These are phyloP conservation scores for Tolypocladium pustulatum DNA, from an alignment of 2,329 filamentous ascomycete genomes.

Conservation along the genomic window DNA sequence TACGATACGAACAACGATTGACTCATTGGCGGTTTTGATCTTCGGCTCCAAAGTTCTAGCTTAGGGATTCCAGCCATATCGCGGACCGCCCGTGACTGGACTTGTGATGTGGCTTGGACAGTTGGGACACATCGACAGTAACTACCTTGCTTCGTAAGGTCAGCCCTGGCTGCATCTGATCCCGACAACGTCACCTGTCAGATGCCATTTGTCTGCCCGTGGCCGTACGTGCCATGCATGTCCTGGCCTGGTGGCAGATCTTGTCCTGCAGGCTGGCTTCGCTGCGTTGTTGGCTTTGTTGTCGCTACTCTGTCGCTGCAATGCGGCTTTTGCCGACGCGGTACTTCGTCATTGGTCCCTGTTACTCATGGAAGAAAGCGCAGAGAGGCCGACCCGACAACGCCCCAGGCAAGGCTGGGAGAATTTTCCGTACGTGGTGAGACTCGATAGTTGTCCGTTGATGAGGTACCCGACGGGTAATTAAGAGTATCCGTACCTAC, in stretches of 20 bases:
- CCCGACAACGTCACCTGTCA: not conserved
- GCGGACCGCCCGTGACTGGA: not conserved
- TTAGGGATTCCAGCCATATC: not conserved
- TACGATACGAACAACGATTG: not conserved
- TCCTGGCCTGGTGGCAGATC: not conserved
- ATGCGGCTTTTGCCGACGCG: not conserved
- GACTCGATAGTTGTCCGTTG: too few relatives aligned
- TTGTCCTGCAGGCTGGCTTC: not conserved
- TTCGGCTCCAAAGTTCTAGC: too few relatives aligned
- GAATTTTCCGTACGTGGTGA: not conserved
- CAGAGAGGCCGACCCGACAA: too few relatives aligned
- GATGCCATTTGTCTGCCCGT: not conserved
- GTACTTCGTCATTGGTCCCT: not conserved
- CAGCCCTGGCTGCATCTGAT: not conserved
- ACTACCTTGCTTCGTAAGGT: too few relatives aligned
- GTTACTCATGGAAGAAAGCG: too few relatives aligned
- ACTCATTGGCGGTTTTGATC: too few relatives aligned
- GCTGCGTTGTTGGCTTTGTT: not conserved
- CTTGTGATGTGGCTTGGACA: not conserved
- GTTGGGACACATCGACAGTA: too few relatives aligned
- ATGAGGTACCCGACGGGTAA: too few relatives aligned
- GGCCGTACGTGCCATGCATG: not conserved
- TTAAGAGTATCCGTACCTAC: too few relatives aligned
- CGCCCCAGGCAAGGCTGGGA: not conserved
- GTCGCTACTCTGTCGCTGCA: not conserved